Evolutionary conservation across 192 early-diverging fungal species (phyloP), one percentile per base, ranked within the genome.

Genomic region (Funneliformis mosseae): DNA sequence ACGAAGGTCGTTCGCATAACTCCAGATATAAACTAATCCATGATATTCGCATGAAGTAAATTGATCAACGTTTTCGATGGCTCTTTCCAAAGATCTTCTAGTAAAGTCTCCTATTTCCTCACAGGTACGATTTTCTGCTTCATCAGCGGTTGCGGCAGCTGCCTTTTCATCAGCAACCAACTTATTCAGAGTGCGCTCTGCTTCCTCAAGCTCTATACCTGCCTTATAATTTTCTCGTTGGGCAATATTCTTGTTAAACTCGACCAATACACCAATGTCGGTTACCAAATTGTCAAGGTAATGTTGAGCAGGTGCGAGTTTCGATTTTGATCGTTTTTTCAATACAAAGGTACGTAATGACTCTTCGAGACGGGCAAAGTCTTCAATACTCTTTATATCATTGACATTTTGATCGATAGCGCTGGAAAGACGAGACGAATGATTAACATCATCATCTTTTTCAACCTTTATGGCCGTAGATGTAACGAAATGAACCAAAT

Each of bases 401-500:
- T 11, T 42, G 27, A 46, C n/a, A 41, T 83, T 64, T 38, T 76
- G 25, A 42, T 88, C 80, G 14, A 71, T 81, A 27, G 81, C 80
- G 66, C 83, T 80, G 61, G 82, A 83, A 55, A 78, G 81, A 62
- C 81, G 61, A 48, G 81, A 81, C 0, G 80, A 80, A 42, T 50
- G 42, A 4, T 76, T 79, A 39, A 73, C 72, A 14, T 59, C 74
- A 79, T 59, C 38, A 14, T 59, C 78, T 14, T 8, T 76, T 25
- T 80, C 81, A 38, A 85, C 59, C 59, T 83, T 84, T 23, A 85
- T 85, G 38, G 71, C 67, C 50, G 88, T 88, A 14, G 96, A 94
- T 72, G 93, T 92, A 71, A 99, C 97, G 90, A 99, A 99, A 83
- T 99, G 98, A 39, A 99, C 97, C 42, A 99, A 92, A 81, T 96